phyloP scores from a whole-genome alignment of 2,329 filamentous ascomycete species.

The Venturia effusa region DNA sequence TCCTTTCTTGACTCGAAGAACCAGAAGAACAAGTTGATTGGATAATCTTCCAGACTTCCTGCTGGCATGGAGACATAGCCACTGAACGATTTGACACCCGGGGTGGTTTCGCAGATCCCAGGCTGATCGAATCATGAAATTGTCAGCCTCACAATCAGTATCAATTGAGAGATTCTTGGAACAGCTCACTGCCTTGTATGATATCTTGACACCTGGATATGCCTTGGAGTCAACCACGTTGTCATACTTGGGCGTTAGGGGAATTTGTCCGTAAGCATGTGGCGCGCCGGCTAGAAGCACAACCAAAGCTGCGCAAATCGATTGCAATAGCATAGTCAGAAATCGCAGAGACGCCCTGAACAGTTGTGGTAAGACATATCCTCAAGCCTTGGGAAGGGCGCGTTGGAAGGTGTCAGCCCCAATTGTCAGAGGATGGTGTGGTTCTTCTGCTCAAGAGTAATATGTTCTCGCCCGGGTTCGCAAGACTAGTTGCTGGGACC shows the following conservation, averaged over 20 bases:
- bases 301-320: neutral
- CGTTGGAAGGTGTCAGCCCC: neutral
- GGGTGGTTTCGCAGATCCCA: conserved; percentile 45
- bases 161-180: neutral
- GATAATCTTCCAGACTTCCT: conserved; percentile 39
- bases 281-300: neutral
- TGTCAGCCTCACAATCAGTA: neutral
- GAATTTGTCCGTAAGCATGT: neutral
- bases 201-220: conserved; percentile 6
- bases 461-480: neutral
- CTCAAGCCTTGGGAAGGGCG: neutral
- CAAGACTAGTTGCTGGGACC: neutral
- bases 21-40: conserved; percentile 36
- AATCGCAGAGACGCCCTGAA: too few relatives aligned
- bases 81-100: conserved; percentile 45
- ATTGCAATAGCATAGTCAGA: neutral
- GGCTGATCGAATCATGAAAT: neutral
- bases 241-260: conserved; percentile 3
- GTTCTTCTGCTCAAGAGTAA: neutral
- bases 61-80: conserved; percentile 49
- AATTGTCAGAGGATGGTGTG: neutral
- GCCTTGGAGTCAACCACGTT: conserved; percentile 6
- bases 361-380: too few relatives aligned
- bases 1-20: conserved; percentile 51
- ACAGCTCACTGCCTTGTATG: conserved; percentile 4